A percentile compares a stretch with the other conserved stretches of the same genome.
Evolutionary conservation across 2,329 filamentous ascomycete species (phyloP).

Genomic region (Tolypocladium paradoxum): DNA sequence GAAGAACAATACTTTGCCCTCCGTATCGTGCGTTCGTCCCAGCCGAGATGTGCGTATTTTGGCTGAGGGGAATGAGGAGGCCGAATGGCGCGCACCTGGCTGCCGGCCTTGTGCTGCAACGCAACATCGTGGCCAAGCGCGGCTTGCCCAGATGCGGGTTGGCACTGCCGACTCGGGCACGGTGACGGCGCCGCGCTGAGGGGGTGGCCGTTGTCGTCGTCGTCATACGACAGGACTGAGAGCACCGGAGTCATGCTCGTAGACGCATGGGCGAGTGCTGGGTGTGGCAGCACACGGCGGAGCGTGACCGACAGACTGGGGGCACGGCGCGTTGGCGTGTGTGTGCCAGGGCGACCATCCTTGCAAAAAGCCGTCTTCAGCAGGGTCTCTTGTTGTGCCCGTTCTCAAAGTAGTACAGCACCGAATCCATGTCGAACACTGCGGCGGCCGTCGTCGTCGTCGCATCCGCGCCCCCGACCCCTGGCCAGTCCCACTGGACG

Average conservation of each 20-base stretch:
- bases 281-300: too few relatives aligned
- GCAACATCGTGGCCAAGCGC: not conserved
- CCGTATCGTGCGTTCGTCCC: not conserved
- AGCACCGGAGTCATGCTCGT: too few relatives aligned
- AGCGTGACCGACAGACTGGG: not conserved
- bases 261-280: too few relatives aligned
- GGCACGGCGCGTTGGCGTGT: not conserved
- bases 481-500: constrained; percentile 17
- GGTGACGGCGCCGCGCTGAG: not conserved
- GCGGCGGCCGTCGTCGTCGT: constrained; percentile 3
- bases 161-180: not conserved
- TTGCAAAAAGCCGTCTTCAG: not conserved
- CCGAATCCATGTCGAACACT: constrained; percentile 10
- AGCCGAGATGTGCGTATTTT: not conserved
- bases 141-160: too few relatives aligned
- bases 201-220: too few relatives aligned
- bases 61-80: not conserved
- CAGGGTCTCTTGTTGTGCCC: constrained; percentile 3
- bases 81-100: not conserved
- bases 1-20: too few relatives aligned
- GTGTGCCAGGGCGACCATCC: not conserved
- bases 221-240: too few relatives aligned
- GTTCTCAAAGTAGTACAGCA: constrained; percentile 13
- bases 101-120: not conserved
- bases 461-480: constrained; percentile 4